phyloP scores from a whole-genome alignment of 108 stramenopile genomes.

The Discostella pseudostelligera region DNA sequence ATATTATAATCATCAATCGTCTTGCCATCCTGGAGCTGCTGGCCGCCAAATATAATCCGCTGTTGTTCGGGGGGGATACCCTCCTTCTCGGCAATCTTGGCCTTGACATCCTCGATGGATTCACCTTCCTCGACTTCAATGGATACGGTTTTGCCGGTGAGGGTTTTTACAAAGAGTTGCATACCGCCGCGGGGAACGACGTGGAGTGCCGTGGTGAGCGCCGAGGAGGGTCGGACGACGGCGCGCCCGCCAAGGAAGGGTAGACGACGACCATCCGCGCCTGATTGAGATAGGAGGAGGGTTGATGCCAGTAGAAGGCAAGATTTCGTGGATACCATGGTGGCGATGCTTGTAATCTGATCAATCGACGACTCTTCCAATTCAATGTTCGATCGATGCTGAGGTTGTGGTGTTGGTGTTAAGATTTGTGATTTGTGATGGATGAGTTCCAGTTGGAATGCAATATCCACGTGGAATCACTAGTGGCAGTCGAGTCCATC shows the following conservation, averaged over 20 bases:
- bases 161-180: constrained; percentile 96
- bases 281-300: constrained; percentile 25
- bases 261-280: constrained; percentile 19
- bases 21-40: constrained; percentile 95
- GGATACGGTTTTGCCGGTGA: constrained; percentile 94
- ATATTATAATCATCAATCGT: constrained; percentile 94
- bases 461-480: too few relatives aligned
- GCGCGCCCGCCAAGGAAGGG: constrained; percentile 5
- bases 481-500: too few relatives aligned
- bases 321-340: constrained; percentile 31
- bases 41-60: constrained; percentile 95
- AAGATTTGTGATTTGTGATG: too few relatives aligned
- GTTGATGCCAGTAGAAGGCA: constrained; percentile 25
- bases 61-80: constrained; percentile 97
- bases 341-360: background rate
- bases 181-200: constrained; percentile 70
- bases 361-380: too few relatives aligned
- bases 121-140: constrained; percentile 97
- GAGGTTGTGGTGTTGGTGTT: too few relatives aligned
- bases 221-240: constrained; percentile 13
- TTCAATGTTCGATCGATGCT: too few relatives aligned
- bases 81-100: constrained; percentile 96
- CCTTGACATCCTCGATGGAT: constrained; percentile 96
- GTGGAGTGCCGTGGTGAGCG: constrained; percentile 26
- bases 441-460: too few relatives aligned